These are phyloP conservation scores for Aureobasidium subglaciale DNA, from an alignment of 2,329 filamentous ascomycete species.

Conservation along the genomic window DNA sequence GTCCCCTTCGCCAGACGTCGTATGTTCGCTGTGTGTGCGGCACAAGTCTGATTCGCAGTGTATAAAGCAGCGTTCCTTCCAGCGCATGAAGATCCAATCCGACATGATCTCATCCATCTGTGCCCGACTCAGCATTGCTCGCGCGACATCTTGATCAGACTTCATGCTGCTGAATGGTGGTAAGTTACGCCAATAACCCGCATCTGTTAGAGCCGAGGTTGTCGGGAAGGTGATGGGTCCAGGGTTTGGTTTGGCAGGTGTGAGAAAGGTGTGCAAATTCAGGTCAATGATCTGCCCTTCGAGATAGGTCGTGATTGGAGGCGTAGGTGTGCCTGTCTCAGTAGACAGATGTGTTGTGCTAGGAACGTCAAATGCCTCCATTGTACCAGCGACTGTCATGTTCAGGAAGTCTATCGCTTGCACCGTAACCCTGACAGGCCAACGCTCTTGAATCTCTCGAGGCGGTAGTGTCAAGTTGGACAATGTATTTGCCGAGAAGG, in stretches of 20 bases:
- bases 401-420: slow-evolving; percentile 53
- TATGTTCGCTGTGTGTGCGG: slow-evolving; percentile 1
- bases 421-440: slow-evolving; percentile 61
- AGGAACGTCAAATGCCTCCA: slow-evolving; percentile 64
- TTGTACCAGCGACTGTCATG: slow-evolving; percentile 60
- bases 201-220: slow-evolving; percentile 36
- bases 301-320: slow-evolving; percentile 57
- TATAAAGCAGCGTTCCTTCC: slow-evolving; percentile 49
- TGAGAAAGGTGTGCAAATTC: slow-evolving; percentile 44
- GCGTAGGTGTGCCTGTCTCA: slow-evolving; percentile 27
- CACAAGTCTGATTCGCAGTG: slow-evolving; percentile 25
- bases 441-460: slow-evolving; percentile 44
- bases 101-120: slow-evolving; percentile 33
- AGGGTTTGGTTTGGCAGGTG: slow-evolving; percentile 23
- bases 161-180: slow-evolving; percentile 27
- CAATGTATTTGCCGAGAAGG: background rate
- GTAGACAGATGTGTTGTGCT: slow-evolving; percentile 28
- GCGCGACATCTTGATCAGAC: slow-evolving; percentile 35
- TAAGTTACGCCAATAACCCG: slow-evolving; percentile 43
- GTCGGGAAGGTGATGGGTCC: slow-evolving; percentile 15
- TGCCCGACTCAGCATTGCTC: slow-evolving; percentile 36
- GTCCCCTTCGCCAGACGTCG: slow-evolving; percentile 18
- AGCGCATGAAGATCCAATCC: slow-evolving; percentile 51
- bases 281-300: slow-evolving; percentile 64
- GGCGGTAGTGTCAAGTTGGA: background rate